Percentiles rank a stretch among this genome's conserved stretches.
Conservation (phyloP, 768 basidiomycete species). For the Kwoniella pini region DNA sequence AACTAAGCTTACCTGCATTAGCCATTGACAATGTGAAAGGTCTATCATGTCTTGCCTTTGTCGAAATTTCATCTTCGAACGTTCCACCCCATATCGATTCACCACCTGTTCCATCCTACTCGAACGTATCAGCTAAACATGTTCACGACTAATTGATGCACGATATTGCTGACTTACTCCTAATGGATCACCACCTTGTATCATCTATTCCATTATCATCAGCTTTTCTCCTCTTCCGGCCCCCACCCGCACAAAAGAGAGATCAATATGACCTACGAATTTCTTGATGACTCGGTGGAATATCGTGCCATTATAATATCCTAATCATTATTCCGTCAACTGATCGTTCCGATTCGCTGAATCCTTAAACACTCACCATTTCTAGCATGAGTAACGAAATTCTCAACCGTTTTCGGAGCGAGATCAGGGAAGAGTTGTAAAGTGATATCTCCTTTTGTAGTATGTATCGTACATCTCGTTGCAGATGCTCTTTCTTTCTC, state of each 20-base stretch:
- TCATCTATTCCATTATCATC: conserved; percentile 14
- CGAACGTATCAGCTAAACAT: not conserved
- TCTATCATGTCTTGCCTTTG: conserved; percentile 88
- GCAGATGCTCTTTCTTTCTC: conserved; percentile 63
- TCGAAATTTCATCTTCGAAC: conserved; percentile 91
- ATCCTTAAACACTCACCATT: conserved; percentile 56
- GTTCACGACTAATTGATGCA: not conserved
- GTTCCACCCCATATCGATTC: conserved; percentile 95
- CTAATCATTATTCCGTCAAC: conserved; percentile 4
- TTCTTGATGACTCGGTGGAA: conserved; percentile 98
- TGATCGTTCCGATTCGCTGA: not conserved
- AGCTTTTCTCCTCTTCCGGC: not conserved
- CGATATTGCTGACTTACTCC: conserved; percentile 55
- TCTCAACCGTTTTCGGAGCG: conserved; percentile 94
- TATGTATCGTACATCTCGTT: conserved; percentile 84
- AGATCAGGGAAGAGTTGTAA: conserved; percentile 73
- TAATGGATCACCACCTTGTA: conserved; percentile 87
- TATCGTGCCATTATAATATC: conserved; percentile 88
- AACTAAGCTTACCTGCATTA: conserved; percentile 47
- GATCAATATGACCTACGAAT: conserved; percentile 60
- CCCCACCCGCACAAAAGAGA: not conserved
- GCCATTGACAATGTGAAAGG: conserved; percentile 93
- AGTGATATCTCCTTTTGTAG: conserved; percentile 85
- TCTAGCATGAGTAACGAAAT: conserved; percentile 88
- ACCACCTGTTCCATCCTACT: conserved; percentile 84